Conservation (phyloP, 2,329 filamentous ascomycete species). For the Clathrospora elynae region DNA sequence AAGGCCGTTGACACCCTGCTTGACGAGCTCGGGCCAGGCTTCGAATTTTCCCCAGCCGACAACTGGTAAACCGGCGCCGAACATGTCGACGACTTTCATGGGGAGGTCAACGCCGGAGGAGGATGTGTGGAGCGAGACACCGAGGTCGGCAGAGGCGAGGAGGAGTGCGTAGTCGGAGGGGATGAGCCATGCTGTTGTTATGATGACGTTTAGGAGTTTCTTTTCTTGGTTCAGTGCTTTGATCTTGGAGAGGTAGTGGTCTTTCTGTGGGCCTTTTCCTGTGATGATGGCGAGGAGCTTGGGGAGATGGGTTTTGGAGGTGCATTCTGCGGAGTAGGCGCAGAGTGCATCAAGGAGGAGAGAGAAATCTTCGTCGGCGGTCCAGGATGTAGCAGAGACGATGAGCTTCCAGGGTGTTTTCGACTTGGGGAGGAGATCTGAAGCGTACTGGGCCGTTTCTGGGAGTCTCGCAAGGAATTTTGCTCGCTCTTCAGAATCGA, state of each 20-base stretch:
- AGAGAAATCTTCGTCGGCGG: slow-evolving; percentile 92
- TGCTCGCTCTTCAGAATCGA: slow-evolving; percentile 51
- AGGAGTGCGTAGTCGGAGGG: slow-evolving; percentile 83
- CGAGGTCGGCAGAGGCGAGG: slow-evolving; percentile 83
- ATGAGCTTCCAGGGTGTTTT: slow-evolving; percentile 68
- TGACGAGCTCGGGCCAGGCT: slow-evolving; percentile 89
- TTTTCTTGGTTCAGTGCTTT: slow-evolving; percentile 63
- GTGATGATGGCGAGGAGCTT: slow-evolving; percentile 87
- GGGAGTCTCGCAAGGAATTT: slow-evolving; percentile 69
- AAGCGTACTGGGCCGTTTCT: slow-evolving; percentile 65
- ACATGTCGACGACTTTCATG: slow-evolving; percentile 99
- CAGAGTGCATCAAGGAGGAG: slow-evolving; percentile 83
- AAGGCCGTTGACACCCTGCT: slow-evolving; percentile 81
- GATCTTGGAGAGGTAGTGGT: slow-evolving; percentile 73
- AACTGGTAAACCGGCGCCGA: slow-evolving; percentile 89
- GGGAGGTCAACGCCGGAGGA: slow-evolving; percentile 94
- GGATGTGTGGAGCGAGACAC: slow-evolving; percentile 89
- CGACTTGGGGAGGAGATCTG: slow-evolving; percentile 56
- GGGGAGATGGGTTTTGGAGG: slow-evolving; percentile 59
- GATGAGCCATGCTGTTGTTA: slow-evolving; percentile 83
- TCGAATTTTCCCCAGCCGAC: slow-evolving; percentile 84
- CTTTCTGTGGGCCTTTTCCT: slow-evolving; percentile 85
- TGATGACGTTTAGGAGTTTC: slow-evolving; percentile 70
- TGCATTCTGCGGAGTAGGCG: slow-evolving; percentile 65
- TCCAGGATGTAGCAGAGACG: slow-evolving; percentile 97